These are phyloP conservation scores for Aaosphaeria arxii DNA, from an alignment of 2,329 filamentous ascomycete species.

Conservation along the genomic window DNA sequence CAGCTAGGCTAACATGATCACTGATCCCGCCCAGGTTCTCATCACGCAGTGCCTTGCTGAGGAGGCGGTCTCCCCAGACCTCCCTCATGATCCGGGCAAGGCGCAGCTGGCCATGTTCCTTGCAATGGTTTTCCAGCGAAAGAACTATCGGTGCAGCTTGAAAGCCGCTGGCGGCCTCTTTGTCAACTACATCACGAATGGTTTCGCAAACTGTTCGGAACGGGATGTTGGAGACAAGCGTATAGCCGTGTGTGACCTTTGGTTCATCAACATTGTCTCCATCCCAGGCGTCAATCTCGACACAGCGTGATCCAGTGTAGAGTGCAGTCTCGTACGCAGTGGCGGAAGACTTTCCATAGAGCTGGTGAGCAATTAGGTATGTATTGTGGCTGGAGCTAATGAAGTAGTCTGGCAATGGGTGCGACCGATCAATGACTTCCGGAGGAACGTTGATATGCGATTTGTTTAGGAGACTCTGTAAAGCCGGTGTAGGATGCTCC, in stretches of 20 bases:
- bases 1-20: constrained; percentile 56
- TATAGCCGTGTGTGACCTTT: constrained; percentile 69
- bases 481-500: constrained; percentile 43
- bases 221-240: constrained; percentile 62
- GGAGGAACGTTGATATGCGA: constrained; percentile 58
- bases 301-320: constrained; percentile 62
- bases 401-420: constrained; percentile 67
- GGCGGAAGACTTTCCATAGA: constrained; percentile 62
- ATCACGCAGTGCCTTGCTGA: constrained; percentile 56
- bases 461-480: constrained; percentile 54
- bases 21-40: constrained; percentile 33
- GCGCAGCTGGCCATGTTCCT: constrained; percentile 56
- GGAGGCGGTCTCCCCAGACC: constrained; percentile 58
- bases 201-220: constrained; percentile 66
- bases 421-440: constrained; percentile 54
- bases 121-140: constrained; percentile 68
- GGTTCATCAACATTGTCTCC: constrained; percentile 60
- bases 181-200: constrained; percentile 61
- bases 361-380: constrained; percentile 67
- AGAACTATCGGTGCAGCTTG: constrained; percentile 59
- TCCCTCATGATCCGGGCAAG: constrained; percentile 65
- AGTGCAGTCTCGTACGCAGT: constrained; percentile 63
- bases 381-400: constrained; percentile 74
- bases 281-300: constrained; percentile 74
- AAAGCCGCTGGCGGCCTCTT: constrained; percentile 50